These are phyloP conservation scores for Panaeolus cyanescens DNA, from an alignment of 768 basidiomycete genomes.

Conservation along the genomic window DNA sequence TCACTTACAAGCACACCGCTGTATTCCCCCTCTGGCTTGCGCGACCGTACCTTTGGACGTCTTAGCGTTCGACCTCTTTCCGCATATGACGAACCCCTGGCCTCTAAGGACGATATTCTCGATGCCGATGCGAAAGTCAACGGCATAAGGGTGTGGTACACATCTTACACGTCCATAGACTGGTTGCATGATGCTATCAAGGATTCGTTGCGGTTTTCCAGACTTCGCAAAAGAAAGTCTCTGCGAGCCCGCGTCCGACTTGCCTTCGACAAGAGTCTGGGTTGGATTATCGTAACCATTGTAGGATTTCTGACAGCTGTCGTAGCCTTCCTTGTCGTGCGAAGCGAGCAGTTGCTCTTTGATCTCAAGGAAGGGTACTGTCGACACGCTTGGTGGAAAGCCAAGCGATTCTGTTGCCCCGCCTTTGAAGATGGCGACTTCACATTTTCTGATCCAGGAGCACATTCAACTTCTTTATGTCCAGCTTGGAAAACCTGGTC, in stretches of 20 bases:
- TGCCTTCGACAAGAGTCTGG: constrained; percentile 73
- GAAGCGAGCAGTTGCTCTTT: constrained; percentile 87
- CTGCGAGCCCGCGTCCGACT: constrained; percentile 65
- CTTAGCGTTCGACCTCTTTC: constrained; percentile 63
- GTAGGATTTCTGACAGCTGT: constrained; percentile 87
- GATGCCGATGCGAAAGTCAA: constrained; percentile 71
- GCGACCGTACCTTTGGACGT: constrained; percentile 37
- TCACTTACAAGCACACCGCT: constrained; percentile 37
- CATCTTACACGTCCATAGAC: constrained; percentile 88
- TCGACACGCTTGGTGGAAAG: constrained; percentile 62
- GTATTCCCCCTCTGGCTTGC: constrained; percentile 39
- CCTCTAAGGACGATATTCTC: constrained; percentile 35
- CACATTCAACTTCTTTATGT: constrained; percentile 46
- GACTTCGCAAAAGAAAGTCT: constrained; percentile 68
- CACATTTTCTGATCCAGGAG: not conserved
- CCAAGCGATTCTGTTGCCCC: constrained; percentile 84
- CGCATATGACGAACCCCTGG: constrained; percentile 64
- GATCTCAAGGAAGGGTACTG: constrained; percentile 95
- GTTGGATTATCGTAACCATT: constrained; percentile 88
- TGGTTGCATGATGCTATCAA: constrained; percentile 98
- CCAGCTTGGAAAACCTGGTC: constrained; percentile 79
- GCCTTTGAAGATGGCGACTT: constrained; percentile 21
- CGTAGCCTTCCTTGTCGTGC: constrained; percentile 84
- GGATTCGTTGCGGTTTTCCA: constrained; percentile 80
- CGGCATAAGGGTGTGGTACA: constrained; percentile 90